Percentiles rank a stretch among this genome's conserved stretches.
Conservation (phyloP, 2,329 filamentous ascomycete genomes). For the Leptographium radiaticola region DNA sequence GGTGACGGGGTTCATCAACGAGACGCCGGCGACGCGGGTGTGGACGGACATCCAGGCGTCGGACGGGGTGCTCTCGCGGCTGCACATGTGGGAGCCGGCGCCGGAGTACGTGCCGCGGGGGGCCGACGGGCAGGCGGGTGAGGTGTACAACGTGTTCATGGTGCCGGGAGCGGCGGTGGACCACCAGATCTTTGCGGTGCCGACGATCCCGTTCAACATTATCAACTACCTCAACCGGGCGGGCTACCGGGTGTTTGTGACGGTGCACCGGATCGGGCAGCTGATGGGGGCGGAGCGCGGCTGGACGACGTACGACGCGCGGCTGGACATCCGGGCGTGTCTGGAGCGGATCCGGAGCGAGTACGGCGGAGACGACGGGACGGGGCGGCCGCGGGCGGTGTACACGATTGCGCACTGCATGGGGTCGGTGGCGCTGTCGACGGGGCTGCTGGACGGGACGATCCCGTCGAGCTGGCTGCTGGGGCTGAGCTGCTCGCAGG, state of each 20-base stretch:
- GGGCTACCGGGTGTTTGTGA: conserved; percentile 46
- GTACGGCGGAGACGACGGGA: conserved; percentile 13
- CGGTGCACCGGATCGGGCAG: conserved; percentile 44
- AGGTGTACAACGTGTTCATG: conserved; percentile 41
- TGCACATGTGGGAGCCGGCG: conserved; percentile 45
- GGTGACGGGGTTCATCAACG: conserved; percentile 39
- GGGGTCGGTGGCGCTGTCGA: conserved; percentile 44
- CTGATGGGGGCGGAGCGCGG: conserved; percentile 33
- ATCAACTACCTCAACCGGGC: conserved; percentile 49
- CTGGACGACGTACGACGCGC: conserved; percentile 47
- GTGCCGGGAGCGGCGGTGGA: conserved; percentile 50
- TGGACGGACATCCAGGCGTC: conserved; percentile 31
- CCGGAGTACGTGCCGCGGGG: conserved; percentile 22
- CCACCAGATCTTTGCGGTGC: conserved; percentile 48
- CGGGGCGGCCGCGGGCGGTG: conserved; percentile 19
- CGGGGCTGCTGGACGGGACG: conserved; percentile 48
- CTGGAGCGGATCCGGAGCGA: conserved; percentile 36
- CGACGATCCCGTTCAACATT: conserved; percentile 49
- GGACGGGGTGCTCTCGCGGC: conserved; percentile 37
- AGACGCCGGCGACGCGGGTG: conserved; percentile 29
- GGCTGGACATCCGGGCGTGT: conserved; percentile 44
- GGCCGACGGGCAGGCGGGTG: conserved; percentile 13
- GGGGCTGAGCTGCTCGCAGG: conserved; percentile 45
- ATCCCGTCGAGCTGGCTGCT: conserved; percentile 43
- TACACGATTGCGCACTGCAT: conserved; percentile 52